A percentile compares a stretch with the other conserved stretches of the same genome.
phyloP scores from a whole-genome alignment of 2,329 filamentous ascomycete genomes.

The Apiospora saccharicola region DNA sequence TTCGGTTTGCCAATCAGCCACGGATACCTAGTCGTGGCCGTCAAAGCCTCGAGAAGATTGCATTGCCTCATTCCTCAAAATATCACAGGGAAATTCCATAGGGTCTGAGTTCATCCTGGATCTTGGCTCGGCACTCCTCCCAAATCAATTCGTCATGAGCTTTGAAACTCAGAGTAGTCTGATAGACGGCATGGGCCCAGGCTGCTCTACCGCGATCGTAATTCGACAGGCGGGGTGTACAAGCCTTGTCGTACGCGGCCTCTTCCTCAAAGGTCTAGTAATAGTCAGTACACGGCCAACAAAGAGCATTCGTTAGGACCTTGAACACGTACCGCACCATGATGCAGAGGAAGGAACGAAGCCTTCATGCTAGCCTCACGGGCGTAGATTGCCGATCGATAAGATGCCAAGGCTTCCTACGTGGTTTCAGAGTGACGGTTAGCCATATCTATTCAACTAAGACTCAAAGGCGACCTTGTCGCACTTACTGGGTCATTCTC shows the following conservation, averaged over 20 bases:
- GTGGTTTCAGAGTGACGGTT: accelerated
- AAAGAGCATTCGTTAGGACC: neutral
- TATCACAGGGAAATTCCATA: neutral
- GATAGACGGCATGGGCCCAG: neutral
- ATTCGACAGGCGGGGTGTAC: neutral
- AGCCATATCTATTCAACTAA: neutral
- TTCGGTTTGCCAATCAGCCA: neutral
- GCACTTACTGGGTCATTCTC: neutral
- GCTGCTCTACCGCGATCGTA: neutral
- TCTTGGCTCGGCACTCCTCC: neutral
- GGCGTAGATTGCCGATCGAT: neutral
- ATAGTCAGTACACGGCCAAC: neutral
- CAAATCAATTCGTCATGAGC: too few relatives aligned
- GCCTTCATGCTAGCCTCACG: neutral
- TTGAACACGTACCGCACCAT: neutral
- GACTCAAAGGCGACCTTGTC: neutral
- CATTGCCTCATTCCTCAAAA: neutral
- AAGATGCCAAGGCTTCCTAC: neutral
- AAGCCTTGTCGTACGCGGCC: neutral
- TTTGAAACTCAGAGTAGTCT: neutral
- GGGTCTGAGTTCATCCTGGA: neutral
- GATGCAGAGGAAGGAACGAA: neutral
- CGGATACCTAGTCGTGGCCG: too few relatives aligned
- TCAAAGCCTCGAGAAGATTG: too few relatives aligned
- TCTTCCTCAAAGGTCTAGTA: neutral